Base-by-base conservation (phyloP, 106 monocot species). In the Dioscorea zingiberensis region DNA sequence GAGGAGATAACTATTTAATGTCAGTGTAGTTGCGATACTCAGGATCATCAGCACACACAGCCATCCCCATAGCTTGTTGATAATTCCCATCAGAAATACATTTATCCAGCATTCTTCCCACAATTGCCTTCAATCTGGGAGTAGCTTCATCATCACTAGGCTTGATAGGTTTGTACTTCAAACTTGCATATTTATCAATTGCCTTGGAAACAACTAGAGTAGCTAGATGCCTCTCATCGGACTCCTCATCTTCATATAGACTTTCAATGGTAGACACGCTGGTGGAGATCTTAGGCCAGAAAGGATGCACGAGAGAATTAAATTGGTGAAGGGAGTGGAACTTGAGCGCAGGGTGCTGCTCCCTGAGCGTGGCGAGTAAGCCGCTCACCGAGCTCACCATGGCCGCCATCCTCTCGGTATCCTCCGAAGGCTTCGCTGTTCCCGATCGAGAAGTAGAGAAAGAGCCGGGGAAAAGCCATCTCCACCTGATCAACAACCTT, bases 31-130 rank as follows among this genome's bases (percentile, higher is more conserved):
- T n/a, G n/a, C n/a, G n/a, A n/a, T n/a, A n/a, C n/a, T n/a, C n/a
- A n/a, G n/a, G n/a, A n/a, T n/a, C n/a, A n/a, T n/a, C n/a, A n/a
- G n/a, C n/a, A n/a, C n/a, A n/a, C 46, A 98, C 77, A 49, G 92
- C 72, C 84, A 93, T 98, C 67, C 97, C 97, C 92, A 98, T 98
- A 21, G 97, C 92, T 75, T 98, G 97, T 25, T 93, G 93, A 68
- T 93, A 98, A 60, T 98, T 98, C 10, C 93, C 92, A 73, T 98
- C 92, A 55, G 61, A 68, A 56, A 89, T 93, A 68, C 97, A 98
- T 64, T 92, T 98, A 64, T 98, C 93, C 48, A 98, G 80, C 93
- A 98, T 86, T 69, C 89, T 88, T 64, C 93, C 97, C 7, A 98
- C 97, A 24, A 98, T 98, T 7, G 86, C 84, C 64, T 98, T 93